Conservation (phyloP, 164 flowering plant genomes). For the Chimonanthus praecox region DNA sequence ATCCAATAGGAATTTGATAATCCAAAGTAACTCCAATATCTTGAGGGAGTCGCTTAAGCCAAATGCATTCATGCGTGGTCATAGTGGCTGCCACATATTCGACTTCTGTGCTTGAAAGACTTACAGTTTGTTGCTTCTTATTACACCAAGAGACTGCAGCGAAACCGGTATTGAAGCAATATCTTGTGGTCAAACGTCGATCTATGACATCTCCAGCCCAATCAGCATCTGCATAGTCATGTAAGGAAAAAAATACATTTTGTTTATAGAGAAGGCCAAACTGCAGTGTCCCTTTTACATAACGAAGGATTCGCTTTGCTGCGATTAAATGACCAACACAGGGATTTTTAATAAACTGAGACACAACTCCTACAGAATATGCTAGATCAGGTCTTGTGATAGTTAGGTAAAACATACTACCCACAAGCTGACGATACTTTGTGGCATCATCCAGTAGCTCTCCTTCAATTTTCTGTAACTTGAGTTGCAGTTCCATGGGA, state of each 20-base stretch:
- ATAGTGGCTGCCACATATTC: conserved; percentile 14
- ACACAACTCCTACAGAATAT: conserved; percentile 14
- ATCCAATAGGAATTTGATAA: conserved; percentile 8
- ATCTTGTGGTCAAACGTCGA: conserved; percentile 2
- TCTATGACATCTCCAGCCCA: conserved; percentile 14
- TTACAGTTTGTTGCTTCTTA: conserved; percentile 17
- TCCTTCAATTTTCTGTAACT: too few relatives aligned
- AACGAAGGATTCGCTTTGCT: background rate
- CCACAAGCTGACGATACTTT: too few relatives aligned
- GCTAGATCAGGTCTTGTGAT: conserved; percentile 19
- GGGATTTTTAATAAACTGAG: conserved; percentile 12
- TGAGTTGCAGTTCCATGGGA: too few relatives aligned
- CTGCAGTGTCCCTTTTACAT: background rate
- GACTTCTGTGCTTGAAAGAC: conserved; percentile 7
- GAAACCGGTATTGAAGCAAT: conserved; percentile 3
- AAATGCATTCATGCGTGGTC: conserved; percentile 9
- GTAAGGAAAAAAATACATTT: background rate
- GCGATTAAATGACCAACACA: background rate
- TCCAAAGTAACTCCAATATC: conserved; percentile 15
- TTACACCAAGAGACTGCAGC: conserved; percentile 15
- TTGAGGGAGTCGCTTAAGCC: conserved; percentile 15
- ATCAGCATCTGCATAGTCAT: conserved; percentile 17
- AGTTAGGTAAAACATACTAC: too few relatives aligned
- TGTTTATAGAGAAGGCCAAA: conserved; percentile 12
- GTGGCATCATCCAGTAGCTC: too few relatives aligned